A percentile compares a stretch with the other conserved stretches of the same genome.
Conservation (phyloP, 1,284 basidiomycete species). For the Cryptococcus sp. region DNA sequence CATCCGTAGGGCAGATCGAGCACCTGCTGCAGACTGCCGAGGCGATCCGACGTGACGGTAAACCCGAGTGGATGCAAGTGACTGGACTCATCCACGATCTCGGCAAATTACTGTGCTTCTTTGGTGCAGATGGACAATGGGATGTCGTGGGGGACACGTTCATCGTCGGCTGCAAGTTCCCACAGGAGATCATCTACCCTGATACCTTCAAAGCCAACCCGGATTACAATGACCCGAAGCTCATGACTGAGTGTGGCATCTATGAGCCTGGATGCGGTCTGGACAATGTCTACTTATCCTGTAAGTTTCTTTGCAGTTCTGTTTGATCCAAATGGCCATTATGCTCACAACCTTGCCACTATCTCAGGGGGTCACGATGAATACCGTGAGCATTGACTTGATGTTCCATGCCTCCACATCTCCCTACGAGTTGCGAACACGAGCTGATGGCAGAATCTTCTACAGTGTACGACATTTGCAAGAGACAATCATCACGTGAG, state of each 20-base stretch:
- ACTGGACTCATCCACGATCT: constrained; percentile 86
- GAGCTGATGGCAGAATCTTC: too few relatives aligned
- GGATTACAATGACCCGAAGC: constrained; percentile 68
- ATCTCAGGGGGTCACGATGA: constrained; percentile 71
- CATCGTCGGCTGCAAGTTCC: constrained; percentile 81
- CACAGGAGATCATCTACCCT: constrained; percentile 80
- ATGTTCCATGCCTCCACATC: constrained; percentile 53
- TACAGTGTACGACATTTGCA: constrained; percentile 38
- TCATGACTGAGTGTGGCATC: constrained; percentile 78
- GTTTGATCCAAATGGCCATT: too few relatives aligned
- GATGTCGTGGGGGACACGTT: constrained; percentile 90
- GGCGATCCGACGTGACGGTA: constrained; percentile 82
- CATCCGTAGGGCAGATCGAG: constrained; percentile 75
- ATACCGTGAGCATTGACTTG: constrained; percentile 17
- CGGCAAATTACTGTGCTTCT: constrained; percentile 78
- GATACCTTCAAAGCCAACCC: constrained; percentile 81
- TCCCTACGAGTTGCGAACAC: constrained; percentile 9
- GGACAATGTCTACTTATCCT: constrained; percentile 86
- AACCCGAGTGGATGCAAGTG: constrained; percentile 72
- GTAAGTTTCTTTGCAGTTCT: constrained; percentile 46
- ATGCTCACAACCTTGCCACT: too few relatives aligned
- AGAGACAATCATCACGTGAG: constrained; percentile 40
- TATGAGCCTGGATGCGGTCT: constrained; percentile 82
- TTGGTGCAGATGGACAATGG: constrained; percentile 79
- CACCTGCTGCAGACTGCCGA: constrained; percentile 90